Base-by-base conservation (phyloP, 2,329 filamentous ascomycete species). In the Penicillium hordei region DNA sequence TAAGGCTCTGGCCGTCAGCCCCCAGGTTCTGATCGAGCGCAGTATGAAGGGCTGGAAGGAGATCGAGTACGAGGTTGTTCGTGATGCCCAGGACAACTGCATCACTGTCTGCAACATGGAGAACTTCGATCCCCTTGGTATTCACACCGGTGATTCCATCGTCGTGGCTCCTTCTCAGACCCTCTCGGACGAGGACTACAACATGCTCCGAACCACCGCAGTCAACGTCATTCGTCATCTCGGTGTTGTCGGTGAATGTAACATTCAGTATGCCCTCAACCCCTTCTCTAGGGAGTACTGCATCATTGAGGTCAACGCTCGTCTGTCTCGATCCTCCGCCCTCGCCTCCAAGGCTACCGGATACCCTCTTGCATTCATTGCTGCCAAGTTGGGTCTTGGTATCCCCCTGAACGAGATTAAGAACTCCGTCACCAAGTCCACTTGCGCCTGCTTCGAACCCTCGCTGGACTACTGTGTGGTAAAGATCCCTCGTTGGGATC, bases 11-110 rank as follows among this genome's bases (percentile, higher is more conserved):
- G 93, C 94, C 29, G 93, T 90, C 65, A 96, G 91, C 72, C 94
- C 94, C 9, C 94, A 99, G 74, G 91, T 99, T 8, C 84, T 99
- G 55, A 95, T 99, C 68, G 94, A 99, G 81, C 88, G 90, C 75
- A 96, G 91, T 80, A 97, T 99, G 93, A 97, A 97, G 81, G 94
- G 94, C 59, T 99, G 94, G 94, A 99, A 99, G 78, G 94, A 99
- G 78, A 95, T 97, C 62, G 94, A 99, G 76, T 99, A 97, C 72
- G 94, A 99, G 76, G 94, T 97, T 61, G 94, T 99, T 40, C 89
- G 94, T 70, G 94, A 97, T 80, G 89, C 88, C 57, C 87, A 91
- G 68, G 93, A 99, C 80, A 97, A 97, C 83, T 99, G 94, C 75
- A 97, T 99, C 74, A 99, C 94, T 7, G 94, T 99, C 61, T 99